Conservation (phyloP, 176 grass and related monocot species). For the Raddia guianensis region DNA sequence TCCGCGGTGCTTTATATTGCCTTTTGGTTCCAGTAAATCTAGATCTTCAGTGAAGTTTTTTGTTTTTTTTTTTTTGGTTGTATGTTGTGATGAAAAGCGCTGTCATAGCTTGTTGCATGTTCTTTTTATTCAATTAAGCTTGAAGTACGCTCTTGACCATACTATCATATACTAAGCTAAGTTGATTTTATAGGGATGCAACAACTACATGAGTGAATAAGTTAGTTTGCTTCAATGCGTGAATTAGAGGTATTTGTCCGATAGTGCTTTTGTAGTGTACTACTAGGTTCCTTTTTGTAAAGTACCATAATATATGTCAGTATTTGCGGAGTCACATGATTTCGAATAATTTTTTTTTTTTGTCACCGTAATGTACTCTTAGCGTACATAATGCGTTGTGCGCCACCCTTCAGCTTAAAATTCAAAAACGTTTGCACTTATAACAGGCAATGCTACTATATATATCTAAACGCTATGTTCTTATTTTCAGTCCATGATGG, state of each 20-base stretch:
- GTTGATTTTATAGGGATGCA: not conserved
- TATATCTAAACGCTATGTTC: not conserved
- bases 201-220: not conserved
- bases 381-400: not conserved
- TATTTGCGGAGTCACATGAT: not conserved
- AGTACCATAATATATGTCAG: not conserved
- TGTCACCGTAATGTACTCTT: not conserved
- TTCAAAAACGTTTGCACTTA: not conserved
- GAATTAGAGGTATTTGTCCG: not conserved
- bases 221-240: not conserved
- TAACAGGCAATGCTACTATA: not conserved
- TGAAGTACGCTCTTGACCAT: not conserved
- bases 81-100: not conserved
- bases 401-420: not conserved
- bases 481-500: slow-evolving; percentile 83
- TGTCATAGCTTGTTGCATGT: not conserved
- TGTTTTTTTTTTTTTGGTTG: not conserved
- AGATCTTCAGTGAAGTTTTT: not conserved
- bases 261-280: not conserved
- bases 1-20: not conserved
- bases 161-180: not conserved
- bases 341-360: not conserved
- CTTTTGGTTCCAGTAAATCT: not conserved
- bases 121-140: not conserved
- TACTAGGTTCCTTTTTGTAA: not conserved